Base-by-base conservation (phyloP, 768 basidiomycete genomes). In the Rhodosporidiobolus sp. region DNA sequence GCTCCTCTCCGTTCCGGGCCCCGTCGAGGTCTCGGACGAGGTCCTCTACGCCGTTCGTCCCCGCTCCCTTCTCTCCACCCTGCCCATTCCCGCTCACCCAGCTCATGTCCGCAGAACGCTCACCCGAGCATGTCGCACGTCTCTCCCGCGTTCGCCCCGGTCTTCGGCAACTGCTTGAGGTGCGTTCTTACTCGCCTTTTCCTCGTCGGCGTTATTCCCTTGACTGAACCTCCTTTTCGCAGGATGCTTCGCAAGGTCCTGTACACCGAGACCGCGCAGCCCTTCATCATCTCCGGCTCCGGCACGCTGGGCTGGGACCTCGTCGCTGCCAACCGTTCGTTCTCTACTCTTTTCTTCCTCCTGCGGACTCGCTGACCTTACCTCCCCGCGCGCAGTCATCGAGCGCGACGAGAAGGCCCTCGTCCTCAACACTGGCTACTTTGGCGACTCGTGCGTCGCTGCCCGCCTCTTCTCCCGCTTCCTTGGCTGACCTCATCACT, bases 281-380 rank as follows among this genome's bases (percentile, higher is more conserved):
- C 93, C 0, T 93, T 99, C 85, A 82, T 99, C 77, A 90, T 98
- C 73, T 88, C 94, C 35, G 96, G 96, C 3, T 91, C 89, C 65
- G 96, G 96, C 24, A 98, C 96, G 4, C 85, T 99, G 46, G 96
- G 96, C 38, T 98, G 94, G 73, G 66, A 62, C 35, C 75, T 91
- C 89, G 92, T 94, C 52, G 88, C 92, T 0, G 87, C 92, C 14
- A 98, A 98, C 81, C 85, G 65, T 66, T 3, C 19, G 65, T 55
- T 26, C 22, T 14, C 24, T 10, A 1, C 28, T 19, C 20, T 28
- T 45, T 26, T 35, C 49, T 52, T 32, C 49, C 12, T 2, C 11
- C 22, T 50, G 26, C 48, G 7, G 16, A 30, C 12, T 24, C 4
- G 16, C 63, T 32, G 38, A 46, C 52, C 34, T 1, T 16, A n/a